A percentile compares a stretch with the other conserved stretches of the same genome.
phyloP scores from a whole-genome alignment of 2,329 filamentous ascomycete genomes.

The Sphaerostilbella broomeana region DNA sequence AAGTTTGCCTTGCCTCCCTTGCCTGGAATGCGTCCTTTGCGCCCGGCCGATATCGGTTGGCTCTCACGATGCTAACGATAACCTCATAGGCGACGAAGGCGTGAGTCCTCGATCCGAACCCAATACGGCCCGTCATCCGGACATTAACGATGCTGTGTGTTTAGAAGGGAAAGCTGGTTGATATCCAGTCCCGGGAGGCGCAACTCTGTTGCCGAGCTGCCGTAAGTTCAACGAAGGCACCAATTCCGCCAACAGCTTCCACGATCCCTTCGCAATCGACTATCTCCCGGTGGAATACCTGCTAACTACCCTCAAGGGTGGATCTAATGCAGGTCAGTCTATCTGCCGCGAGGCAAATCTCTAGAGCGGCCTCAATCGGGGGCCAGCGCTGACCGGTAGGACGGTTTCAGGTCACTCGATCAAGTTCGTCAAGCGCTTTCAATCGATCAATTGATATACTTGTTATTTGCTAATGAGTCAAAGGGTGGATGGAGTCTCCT shows the following conservation, averaged over 20 bases:
- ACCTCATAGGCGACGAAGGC: slow-evolving; percentile 30
- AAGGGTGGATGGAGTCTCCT: slow-evolving; percentile 29
- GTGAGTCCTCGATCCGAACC: slow-evolving; percentile 17
- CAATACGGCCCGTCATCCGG: slow-evolving; percentile 12
- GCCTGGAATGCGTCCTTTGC: slow-evolving; percentile 15
- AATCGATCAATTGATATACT: slow-evolving; percentile 14
- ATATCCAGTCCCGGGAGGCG: slow-evolving; percentile 27
- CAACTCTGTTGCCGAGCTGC: slow-evolving; percentile 29
- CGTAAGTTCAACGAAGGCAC: no score
- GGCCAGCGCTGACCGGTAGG: background rate
- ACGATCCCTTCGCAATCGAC: slow-evolving; percentile 13
- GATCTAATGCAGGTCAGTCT: slow-evolving; percentile 22
- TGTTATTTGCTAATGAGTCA: background rate
- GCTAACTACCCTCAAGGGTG: slow-evolving; percentile 22
- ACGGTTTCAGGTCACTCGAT: slow-evolving; percentile 13
- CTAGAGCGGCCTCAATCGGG: no score
- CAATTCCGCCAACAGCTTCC: no score
- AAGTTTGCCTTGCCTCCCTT: slow-evolving; percentile 20
- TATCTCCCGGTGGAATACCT: slow-evolving; percentile 10
- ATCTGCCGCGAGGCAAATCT: slow-evolving; percentile 10
- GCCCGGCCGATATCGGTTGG: slow-evolving; percentile 17
- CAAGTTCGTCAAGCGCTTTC: slow-evolving; percentile 13
- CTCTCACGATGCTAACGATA: slow-evolving; percentile 18
- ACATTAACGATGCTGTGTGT: slow-evolving; percentile 16
- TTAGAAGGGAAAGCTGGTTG: slow-evolving; percentile 33